A percentile compares a stretch with the other conserved stretches of the same genome.
Conservation (phyloP, 345 rosid genomes). For the Diplotaxis tenuifolia region DNA sequence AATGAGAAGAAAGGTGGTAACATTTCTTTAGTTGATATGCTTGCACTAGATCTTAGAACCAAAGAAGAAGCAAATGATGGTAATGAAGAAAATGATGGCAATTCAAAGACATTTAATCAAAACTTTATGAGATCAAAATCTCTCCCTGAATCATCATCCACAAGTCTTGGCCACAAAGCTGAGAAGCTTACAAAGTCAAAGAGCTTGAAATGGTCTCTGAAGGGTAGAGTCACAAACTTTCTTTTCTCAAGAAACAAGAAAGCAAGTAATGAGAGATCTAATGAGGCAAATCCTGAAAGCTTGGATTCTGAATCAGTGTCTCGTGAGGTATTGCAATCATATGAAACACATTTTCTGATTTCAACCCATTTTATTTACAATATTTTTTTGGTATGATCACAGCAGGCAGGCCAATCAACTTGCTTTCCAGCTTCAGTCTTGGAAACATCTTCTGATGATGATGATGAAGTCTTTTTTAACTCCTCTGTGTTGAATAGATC, state of each 20-base stretch:
- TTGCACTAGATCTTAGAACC: slow-evolving; percentile 52
- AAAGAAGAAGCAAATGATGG: slow-evolving; percentile 47
- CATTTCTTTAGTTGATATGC: slow-evolving; percentile 94
- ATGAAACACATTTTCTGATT: slow-evolving; percentile 6
- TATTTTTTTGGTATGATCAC: neutral
- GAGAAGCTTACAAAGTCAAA: slow-evolving; percentile 50
- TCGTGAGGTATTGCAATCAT: slow-evolving; percentile 23
- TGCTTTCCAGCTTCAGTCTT: slow-evolving; percentile 59
- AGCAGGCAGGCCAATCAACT: slow-evolving; percentile 40
- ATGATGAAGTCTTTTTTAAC: slow-evolving; percentile 43
- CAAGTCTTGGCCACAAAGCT: slow-evolving; percentile 42
- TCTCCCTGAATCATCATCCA: slow-evolving; percentile 66
- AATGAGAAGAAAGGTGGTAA: slow-evolving; percentile 54
- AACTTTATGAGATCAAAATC: slow-evolving; percentile 72
- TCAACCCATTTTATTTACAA: neutral
- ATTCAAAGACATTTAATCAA: slow-evolving; percentile 44
- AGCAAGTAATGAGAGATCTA: slow-evolving; percentile 39
- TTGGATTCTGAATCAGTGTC: slow-evolving; percentile 32
- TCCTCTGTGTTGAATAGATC: slow-evolving; percentile 34
- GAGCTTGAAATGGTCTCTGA: slow-evolving; percentile 52
- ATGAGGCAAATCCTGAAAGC: slow-evolving; percentile 30
- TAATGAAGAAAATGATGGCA: slow-evolving; percentile 41
- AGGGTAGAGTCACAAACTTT: slow-evolving; percentile 58
- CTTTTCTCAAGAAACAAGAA: slow-evolving; percentile 59
- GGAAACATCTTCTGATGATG: slow-evolving; percentile 56